These are phyloP conservation scores for Eimeria falciformis DNA, from an alignment of 169 alveolate species.

Conservation along the genomic window DNA sequence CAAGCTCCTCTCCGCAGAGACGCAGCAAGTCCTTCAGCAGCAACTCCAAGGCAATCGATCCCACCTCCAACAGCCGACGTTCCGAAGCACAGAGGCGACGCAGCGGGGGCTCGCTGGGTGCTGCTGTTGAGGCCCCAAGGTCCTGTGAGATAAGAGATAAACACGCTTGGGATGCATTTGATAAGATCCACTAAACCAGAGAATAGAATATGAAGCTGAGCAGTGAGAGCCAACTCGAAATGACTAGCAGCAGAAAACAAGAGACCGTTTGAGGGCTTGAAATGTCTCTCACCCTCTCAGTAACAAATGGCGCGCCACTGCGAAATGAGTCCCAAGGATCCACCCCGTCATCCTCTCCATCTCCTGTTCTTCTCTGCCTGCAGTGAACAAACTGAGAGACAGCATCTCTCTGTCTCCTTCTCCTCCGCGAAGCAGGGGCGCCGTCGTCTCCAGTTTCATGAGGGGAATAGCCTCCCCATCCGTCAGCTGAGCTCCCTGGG, in stretches of 20 bases:
- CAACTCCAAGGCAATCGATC: constrained; percentile 25
- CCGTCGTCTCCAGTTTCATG: constrained; percentile 44
- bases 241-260: not conserved
- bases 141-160: not conserved
- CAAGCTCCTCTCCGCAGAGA: constrained; percentile 38
- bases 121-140: not conserved
- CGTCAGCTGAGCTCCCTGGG: not conserved
- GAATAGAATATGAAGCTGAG: not conserved
- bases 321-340: constrained; percentile 38
- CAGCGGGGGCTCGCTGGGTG: constrained; percentile 9
- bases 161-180: not conserved
- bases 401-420: constrained; percentile 28
- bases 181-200: not conserved
- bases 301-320: constrained; percentile 16
- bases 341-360: constrained; percentile 21
- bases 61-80: constrained; percentile 40
- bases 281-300: constrained; percentile 31
- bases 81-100: constrained; percentile 43
- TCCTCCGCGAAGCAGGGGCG: not conserved
- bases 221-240: not conserved
- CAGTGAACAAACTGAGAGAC: constrained; percentile 19
- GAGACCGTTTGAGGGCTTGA: not conserved
- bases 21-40: constrained; percentile 38
- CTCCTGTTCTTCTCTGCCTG: not conserved
- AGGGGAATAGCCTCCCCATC: constrained; percentile 51